A percentile compares a stretch with the other conserved stretches of the same genome.
Conservation (phyloP, 345 rosid species). For the Pelargonium nanum region DNA sequence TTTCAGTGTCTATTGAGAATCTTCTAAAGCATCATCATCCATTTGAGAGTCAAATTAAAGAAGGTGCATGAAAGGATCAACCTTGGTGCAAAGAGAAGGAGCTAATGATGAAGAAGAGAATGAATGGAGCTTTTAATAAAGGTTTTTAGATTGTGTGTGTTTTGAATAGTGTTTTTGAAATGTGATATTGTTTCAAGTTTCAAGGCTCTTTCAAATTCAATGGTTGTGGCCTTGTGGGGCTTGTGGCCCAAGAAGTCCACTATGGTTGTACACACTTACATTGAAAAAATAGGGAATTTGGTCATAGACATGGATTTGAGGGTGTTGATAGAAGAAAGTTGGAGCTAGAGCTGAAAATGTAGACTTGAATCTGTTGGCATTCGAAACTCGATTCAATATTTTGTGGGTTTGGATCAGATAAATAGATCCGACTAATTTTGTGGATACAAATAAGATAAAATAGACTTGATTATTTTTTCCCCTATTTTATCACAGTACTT, state of each 20-base stretch:
- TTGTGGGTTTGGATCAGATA: no score
- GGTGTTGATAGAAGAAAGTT: not conserved
- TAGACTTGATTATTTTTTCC: no score
- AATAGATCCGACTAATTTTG: no score
- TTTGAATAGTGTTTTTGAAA: not conserved
- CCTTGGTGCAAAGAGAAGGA: not conserved
- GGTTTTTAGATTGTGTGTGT: no score
- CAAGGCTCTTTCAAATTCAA: no score
- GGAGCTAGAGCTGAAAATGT: not conserved
- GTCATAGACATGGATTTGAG: conserved; percentile 4
- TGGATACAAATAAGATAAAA: no score
- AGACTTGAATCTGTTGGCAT: no score
- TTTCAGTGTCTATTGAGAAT: conserved; percentile 3
- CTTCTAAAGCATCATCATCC: conserved; percentile 16
- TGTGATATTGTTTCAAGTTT: no score
- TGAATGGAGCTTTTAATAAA: conserved; percentile 8
- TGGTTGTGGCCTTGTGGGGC: no score
- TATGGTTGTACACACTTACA: not conserved
- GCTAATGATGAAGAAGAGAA: conserved; percentile 8
- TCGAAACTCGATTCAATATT: no score
- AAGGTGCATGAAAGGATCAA: not conserved
- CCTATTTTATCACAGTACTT: no score
- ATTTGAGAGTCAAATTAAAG: not conserved
- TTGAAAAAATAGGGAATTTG: not conserved
- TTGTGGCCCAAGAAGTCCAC: conserved; percentile 8